Base-by-base conservation (phyloP, 305 asterid species). In the Solanum aculeatissimum region DNA sequence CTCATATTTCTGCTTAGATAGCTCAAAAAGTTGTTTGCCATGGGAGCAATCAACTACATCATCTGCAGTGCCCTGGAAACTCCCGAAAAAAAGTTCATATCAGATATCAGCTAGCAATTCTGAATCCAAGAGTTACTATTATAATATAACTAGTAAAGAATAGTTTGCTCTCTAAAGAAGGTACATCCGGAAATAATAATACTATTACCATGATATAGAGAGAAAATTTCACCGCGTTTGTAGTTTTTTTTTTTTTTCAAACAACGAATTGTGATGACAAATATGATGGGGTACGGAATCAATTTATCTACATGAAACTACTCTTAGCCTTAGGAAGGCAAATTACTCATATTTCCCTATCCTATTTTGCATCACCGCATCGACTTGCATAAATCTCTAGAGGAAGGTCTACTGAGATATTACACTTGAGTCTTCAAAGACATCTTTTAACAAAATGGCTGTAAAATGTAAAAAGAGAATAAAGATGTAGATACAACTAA, bases 1-100 rank as follows among this genome's bases (percentile, higher is more conserved):
- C 88, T 94, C 99, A 29, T 95, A 96, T 87, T 96, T 96, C 74
- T 96, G 97, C 89, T 91, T 93, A 89, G 97, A 93, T 40, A 89
- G 93, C 91, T 93, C 97, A 97, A 95, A 94, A 84, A 96, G 98
- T 92, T 90, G 95, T 88, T 93, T 93, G 47, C 99, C 98, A 57
- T 96, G 98, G 85, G 97, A 92, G 85, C 92, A 95, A 88, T 96
- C 95, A 82, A 96, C 99, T 60, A 96, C 98, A 62, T 96, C 98
- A 84, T 96, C 99, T 25, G 93, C 94, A 63, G 97, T 95, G 65
- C 98, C 98, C 98, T 95, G 11, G 29, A 77, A 51, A 29, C 38
- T 29, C 82, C 29, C 65, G 3, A 3, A 77, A 77, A 75, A 29
- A 29, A 18, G 11, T 27, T 6, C 29, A 18, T 18, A 51, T 77